These are phyloP conservation scores for Scalesia atractyloides DNA, from an alignment of 129 eudicot species.

Conservation along the genomic window DNA sequence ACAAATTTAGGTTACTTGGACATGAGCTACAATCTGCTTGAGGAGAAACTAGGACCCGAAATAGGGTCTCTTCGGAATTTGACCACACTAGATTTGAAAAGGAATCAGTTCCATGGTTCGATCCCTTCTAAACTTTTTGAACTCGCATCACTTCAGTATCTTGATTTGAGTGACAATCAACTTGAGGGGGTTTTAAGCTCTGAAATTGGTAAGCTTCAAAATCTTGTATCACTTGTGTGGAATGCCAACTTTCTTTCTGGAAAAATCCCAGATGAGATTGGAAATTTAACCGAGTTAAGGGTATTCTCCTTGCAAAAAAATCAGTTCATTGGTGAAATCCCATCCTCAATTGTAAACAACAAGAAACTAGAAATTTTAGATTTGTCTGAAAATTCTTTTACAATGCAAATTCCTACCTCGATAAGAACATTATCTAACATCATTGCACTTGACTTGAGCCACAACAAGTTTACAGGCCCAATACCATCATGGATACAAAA, in stretches of 20 bases:
- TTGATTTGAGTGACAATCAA: conserved; percentile 45
- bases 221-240: conserved; percentile 31
- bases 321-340: too few species aligned
- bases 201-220: conserved; percentile 39
- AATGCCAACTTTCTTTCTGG: conserved; percentile 43
- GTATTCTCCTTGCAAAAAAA: too few species aligned
- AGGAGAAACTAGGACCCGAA: too few species aligned
- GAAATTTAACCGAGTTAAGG: too few species aligned
- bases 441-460: conserved; percentile 38
- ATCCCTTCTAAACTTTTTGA: conserved; percentile 36
- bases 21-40: too few species aligned
- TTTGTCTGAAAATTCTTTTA: conserved; percentile 34
- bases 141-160: conserved; percentile 32
- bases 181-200: conserved; percentile 39
- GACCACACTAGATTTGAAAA: conserved; percentile 26
- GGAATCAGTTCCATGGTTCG: conserved; percentile 40
- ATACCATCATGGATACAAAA: conserved; percentile 46
- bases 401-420: conserved; percentile 37
- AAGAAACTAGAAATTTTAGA: conserved; percentile 42
- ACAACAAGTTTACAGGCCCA: conserved; percentile 43
- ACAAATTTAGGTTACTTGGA: too few species aligned
- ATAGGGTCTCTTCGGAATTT: conserved; percentile 2
- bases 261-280: not conserved
- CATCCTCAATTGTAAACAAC: conserved; percentile 31
- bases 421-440: conserved; percentile 41